Evolutionary conservation across 257 asterid species (phyloP), one percentile per base, ranked within the genome.

Genomic region (Scutellaria baicalensis): DNA sequence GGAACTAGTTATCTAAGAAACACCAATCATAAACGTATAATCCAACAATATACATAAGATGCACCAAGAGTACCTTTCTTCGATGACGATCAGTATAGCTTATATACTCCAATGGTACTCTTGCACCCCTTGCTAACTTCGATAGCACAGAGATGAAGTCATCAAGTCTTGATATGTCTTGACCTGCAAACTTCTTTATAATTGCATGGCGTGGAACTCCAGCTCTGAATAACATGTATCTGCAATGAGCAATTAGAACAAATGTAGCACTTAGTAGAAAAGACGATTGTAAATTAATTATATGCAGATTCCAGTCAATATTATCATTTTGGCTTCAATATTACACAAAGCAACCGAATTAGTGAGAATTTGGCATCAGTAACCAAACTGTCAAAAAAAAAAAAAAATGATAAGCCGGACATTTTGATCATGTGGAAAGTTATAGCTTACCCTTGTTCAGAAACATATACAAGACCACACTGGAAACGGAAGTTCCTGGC

Each of bases 161-260:
- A 70, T 86, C 96, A 52, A 94, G 90, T 64, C 75, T 83, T 64
- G 91, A 82, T 80, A 94, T 91, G 77, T 94, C 97, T 81, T 80
- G 84, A 78, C 97, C 97, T 16, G 96, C 96, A 89, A 94, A 88
- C 85, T 94, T 94, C 88, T 88, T 94, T 56, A 94, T 89, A 78
- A 94, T 85, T 69, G 97, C 93, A 82, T 91, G 97, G 64, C 97
- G 92, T 16, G 99, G 90, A 67, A 94, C 96, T 67, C 97, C 99
- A 79, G 99, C 97, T 84, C 97, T 84, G 71, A 89, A 83, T 58
- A 94, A 86, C 97, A 89, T 89, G 79, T 93, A 91, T 71, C 99
- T 93, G 81, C 85, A 83, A 39, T 64, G 52, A 68, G 40, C 64
- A 42, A 66, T 64, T 36, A 72, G 38, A 52, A 18, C 3, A 55